These are phyloP conservation scores for Naganishia albida DNA, from an alignment of 1,284 basidiomycete species.

Conservation along the genomic window DNA sequence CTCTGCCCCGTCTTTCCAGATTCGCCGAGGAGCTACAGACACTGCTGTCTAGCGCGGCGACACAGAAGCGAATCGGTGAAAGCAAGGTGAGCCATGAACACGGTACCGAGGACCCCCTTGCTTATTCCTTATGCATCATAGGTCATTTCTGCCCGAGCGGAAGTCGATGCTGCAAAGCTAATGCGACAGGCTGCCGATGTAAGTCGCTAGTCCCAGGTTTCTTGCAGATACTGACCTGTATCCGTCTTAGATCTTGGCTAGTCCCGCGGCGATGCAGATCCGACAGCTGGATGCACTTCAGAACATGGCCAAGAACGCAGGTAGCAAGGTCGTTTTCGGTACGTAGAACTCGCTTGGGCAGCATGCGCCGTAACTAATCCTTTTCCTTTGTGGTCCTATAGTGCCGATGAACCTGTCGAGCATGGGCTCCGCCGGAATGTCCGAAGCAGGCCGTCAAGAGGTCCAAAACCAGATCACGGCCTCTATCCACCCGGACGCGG, in stretches of 20 bases:
- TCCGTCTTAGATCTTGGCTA: slow-evolving; percentile 72
- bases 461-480: slow-evolving; percentile 47
- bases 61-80: slow-evolving; percentile 84
- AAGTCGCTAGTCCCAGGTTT: slow-evolving; percentile 16
- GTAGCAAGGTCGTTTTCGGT: slow-evolving; percentile 84
- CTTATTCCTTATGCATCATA: slow-evolving; percentile 45
- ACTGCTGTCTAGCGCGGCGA: slow-evolving; percentile 75
- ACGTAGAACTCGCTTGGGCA: slow-evolving; percentile 26
- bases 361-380: background rate
- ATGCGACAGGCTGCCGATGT: slow-evolving; percentile 68
- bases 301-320: slow-evolving; percentile 69
- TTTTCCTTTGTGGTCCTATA: slow-evolving; percentile 16
- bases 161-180: slow-evolving; percentile 89
- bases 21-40: slow-evolving; percentile 90
- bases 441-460: slow-evolving; percentile 38
- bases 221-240: slow-evolving; percentile 7
- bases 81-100: slow-evolving; percentile 56
- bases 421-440: slow-evolving; percentile 48
- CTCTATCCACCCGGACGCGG: slow-evolving; percentile 37
- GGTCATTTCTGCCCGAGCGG: slow-evolving; percentile 93
- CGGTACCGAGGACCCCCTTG: background rate
- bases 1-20: slow-evolving; percentile 61
- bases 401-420: slow-evolving; percentile 53
- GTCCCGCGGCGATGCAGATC: slow-evolving; percentile 95
- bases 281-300: slow-evolving; percentile 86